Percentiles rank a stretch among this genome's conserved stretches.
Evolutionary conservation across 73 alveolate genomes (phyloP).

Genomic region (Stentor coeruleus): DNA sequence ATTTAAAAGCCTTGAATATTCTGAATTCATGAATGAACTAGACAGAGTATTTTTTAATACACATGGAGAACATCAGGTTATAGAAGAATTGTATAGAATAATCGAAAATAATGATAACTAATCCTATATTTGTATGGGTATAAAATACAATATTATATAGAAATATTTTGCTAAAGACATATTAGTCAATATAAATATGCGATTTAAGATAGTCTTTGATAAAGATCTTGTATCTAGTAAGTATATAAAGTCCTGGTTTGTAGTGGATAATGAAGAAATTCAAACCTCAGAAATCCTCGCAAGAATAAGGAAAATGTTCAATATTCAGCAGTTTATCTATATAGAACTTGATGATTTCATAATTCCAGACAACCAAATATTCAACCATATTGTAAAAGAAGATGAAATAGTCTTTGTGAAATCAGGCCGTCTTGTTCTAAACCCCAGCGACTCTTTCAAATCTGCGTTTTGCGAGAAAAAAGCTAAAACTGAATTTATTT

Average conservation of each 20-base stretch:
- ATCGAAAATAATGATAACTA: no score
- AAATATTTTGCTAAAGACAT: no score
- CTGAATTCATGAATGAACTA: no score
- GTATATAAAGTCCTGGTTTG: background rate
- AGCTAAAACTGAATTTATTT: background rate
- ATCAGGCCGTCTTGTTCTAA: background rate
- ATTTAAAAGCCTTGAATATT: no score
- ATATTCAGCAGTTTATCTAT: background rate
- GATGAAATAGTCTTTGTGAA: background rate
- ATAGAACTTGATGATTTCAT: background rate
- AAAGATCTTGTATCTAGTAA: background rate
- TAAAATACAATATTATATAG: no score
- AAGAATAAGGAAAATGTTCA: background rate
- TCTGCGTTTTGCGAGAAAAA: no score
- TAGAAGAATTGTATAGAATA: no score
- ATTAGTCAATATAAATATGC: no score
- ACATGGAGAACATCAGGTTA: no score
- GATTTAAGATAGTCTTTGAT: background rate
- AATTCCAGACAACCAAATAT: background rate
- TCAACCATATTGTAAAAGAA: background rate
- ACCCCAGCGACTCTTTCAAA: no score
- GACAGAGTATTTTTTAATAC: no score
- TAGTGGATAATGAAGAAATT: background rate
- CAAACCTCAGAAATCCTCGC: background rate
- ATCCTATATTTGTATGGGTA: no score